Evolutionary conservation across 176 grass and related monocot genomes (phyloP).

Genomic region (Secale cereale): DNA sequence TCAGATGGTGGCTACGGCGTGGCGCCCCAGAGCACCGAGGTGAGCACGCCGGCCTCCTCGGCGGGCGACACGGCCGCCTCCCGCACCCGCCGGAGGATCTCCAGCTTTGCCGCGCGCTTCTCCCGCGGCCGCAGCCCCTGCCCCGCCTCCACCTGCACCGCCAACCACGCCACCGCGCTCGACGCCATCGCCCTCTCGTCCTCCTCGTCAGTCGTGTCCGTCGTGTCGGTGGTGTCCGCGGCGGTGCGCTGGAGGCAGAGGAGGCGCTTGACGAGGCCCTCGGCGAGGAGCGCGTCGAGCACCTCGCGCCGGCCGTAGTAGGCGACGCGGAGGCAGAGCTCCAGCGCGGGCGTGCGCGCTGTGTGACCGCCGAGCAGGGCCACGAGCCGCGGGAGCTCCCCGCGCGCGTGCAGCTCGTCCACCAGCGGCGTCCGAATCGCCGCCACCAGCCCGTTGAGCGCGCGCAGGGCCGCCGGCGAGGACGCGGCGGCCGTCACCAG

Average conservation of each 20-base stretch:
- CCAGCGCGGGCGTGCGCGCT: constrained; percentile 47
- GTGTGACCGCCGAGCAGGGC: constrained; percentile 54
- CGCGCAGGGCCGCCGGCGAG: constrained; percentile 38
- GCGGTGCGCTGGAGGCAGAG: constrained; percentile 68
- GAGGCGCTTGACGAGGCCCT: constrained; percentile 80
- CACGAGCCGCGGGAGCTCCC: constrained; percentile 61
- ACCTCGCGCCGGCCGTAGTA: constrained; percentile 79
- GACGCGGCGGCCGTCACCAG: constrained; percentile 34
- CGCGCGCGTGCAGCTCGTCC: constrained; percentile 75
- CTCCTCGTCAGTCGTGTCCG: constrained; percentile 29
- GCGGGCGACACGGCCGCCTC: constrained; percentile 57
- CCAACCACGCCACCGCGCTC: constrained; percentile 67
- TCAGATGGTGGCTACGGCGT: constrained; percentile 38
- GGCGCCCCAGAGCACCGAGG: constrained; percentile 84
- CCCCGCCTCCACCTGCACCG: constrained; percentile 84
- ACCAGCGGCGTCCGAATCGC: constrained; percentile 72
- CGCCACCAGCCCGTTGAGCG: constrained; percentile 57
- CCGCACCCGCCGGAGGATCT: constrained; percentile 59
- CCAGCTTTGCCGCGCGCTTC: constrained; percentile 58
- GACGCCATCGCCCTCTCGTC: background rate
- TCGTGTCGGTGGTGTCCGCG: constrained; percentile 30
- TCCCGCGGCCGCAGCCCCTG: constrained; percentile 62
- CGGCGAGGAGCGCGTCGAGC: constrained; percentile 63
- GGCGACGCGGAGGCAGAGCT: constrained; percentile 49
- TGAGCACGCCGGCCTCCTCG: constrained; percentile 55